Evolutionary conservation across 2,329 filamentous ascomycete genomes (phyloP), one percentile per base, ranked within the genome.

Genomic region (Cladophialophora psammophila): DNA sequence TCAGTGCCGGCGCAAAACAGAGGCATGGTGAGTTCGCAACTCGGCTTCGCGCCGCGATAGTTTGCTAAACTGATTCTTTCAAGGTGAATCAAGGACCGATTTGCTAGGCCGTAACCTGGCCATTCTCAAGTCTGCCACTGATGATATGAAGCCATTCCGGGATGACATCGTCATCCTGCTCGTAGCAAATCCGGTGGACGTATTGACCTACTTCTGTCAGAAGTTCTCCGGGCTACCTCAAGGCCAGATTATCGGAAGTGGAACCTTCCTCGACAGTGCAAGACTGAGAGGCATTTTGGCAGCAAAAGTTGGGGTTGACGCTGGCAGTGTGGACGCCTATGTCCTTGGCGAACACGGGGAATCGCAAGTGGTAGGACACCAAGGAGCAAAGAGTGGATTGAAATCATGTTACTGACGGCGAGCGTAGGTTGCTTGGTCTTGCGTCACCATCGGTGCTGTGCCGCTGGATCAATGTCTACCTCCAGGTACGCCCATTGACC

Each of bases 131-230:
- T 80, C 77, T n/a, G 81, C 83, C 15, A 78, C 86, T 36, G 74
- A 78, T 2, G 77, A 78, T 38, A 85, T 87, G 80, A 78, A 77
- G 12, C 83, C 84, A 0, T 82, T 87, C 63, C 77, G 76, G 32
- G 74, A 78, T 3, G 78, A 84, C 62, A 78, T 83, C 0, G 80
- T 87, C 35, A 72, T 87, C 0, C 75, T 87, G 0, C 74, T 86
- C 1, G 83, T 86, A 3, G 80, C 85, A 2, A 86, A 86, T 72
- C 85, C 85, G 0, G 84, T 87, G 20, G 85, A 87, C 71, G 76
- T 87, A 34, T 76, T 87, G 38, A 86, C 85, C 1, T 80, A 82
- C 54, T 79, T 86, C 59, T 83, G 81, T 3, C 79, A 80, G 36
- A 76, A 81, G 54, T 73, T 84, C 15, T 83, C 82, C 0, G 80